Conservation (phyloP, 208 protist genomes). For the Trypanosoma rangeli region DNA sequence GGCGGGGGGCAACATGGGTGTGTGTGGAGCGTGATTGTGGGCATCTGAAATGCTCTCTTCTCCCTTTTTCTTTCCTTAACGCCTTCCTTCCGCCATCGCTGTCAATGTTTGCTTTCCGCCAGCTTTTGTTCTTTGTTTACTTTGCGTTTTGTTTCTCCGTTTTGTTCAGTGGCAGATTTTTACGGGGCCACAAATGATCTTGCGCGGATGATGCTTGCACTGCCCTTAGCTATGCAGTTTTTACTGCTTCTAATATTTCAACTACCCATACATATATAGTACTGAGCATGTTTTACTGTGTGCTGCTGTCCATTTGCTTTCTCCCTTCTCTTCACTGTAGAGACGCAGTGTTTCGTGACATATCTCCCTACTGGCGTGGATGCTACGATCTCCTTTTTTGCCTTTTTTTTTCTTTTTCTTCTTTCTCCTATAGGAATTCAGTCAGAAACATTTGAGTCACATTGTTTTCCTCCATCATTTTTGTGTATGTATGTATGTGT, state of each 20-base stretch:
- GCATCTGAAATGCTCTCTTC: neutral
- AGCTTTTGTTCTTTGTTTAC: neutral
- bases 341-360: neutral
- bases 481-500: too few relatives aligned
- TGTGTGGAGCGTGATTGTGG: neutral
- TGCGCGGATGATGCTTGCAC: too few relatives aligned
- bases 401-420: conserved; percentile 6
- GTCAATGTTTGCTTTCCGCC: too few relatives aligned
- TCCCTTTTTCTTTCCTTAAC: too few relatives aligned
- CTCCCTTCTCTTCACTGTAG: neutral
- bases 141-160: neutral
- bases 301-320: neutral
- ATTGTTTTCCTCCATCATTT: too few relatives aligned
- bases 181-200: too few relatives aligned
- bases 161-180: neutral
- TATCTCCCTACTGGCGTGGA: too few relatives aligned
- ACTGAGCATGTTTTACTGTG: neutral
- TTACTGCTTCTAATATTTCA: too few relatives aligned
- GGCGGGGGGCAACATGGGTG: neutral
- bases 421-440: neutral
- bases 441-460: too few relatives aligned
- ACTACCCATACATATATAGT: neutral
- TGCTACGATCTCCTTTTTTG: conserved; percentile 2
- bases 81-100: too few relatives aligned
- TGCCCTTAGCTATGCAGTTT: too few relatives aligned